A percentile compares a stretch with the other conserved stretches of the same genome.
Conservation (phyloP, 768 basidiomycete genomes). For the Hortiboletus campestris region DNA sequence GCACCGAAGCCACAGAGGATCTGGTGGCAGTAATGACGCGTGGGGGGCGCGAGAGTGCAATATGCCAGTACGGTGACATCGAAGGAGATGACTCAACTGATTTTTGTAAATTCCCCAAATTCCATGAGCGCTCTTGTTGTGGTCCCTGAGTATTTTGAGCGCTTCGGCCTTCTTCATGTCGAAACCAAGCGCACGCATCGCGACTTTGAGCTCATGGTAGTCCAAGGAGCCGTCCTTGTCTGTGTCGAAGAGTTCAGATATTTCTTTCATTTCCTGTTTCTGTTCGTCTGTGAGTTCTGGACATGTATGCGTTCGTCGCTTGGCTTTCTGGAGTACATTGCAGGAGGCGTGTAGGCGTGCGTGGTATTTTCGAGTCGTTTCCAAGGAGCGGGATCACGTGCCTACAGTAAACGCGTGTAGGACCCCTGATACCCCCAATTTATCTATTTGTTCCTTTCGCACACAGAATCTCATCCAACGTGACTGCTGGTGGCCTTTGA, state of each 20-base stretch:
- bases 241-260: constrained; percentile 98
- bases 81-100: constrained; percentile 59
- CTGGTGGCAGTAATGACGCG: constrained; percentile 8
- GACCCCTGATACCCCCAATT: constrained; percentile 23
- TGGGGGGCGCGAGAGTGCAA: not conserved
- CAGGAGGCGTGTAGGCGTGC: not conserved
- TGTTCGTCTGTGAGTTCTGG: constrained; percentile 87
- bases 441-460: not conserved
- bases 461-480: too few relatives aligned
- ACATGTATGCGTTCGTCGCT: constrained; percentile 68
- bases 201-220: constrained; percentile 99
- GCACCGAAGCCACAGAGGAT: too few relatives aligned
- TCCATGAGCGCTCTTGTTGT: constrained; percentile 90
- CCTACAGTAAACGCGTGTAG: constrained; percentile 22
- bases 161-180: constrained; percentile 99
- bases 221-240: constrained; percentile 97
- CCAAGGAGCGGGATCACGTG: constrained; percentile 25
- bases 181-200: constrained; percentile 96
- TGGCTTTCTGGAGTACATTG: constrained; percentile 68
- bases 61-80: not conserved
- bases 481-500: too few relatives aligned
- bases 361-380: not conserved
- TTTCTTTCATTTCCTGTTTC: constrained; percentile 96
- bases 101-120: constrained; percentile 90
- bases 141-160: constrained; percentile 87